phyloP scores from a whole-genome alignment of 805 yeast species.

The Nakazawaea laoshanensis region DNA sequence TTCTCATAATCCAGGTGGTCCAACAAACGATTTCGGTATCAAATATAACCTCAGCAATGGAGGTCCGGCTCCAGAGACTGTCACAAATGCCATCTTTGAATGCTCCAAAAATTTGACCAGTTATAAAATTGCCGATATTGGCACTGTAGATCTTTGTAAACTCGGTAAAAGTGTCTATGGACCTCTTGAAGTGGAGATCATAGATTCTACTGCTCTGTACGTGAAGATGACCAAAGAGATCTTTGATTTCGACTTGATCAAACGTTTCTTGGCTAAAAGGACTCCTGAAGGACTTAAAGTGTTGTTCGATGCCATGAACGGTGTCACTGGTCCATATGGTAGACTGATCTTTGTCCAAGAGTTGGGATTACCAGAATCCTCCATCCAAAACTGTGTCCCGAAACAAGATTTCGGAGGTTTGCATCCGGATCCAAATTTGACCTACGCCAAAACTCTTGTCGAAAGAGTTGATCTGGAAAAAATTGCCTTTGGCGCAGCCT shows the following conservation, averaged over 20 bases:
- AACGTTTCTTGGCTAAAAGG: constrained; percentile 49
- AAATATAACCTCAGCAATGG: constrained; percentile 93
- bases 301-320: constrained; percentile 85
- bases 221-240: constrained; percentile 72
- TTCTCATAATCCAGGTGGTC: constrained; percentile 97
- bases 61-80: constrained; percentile 96
- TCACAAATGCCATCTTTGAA: constrained; percentile 81
- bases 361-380: constrained; percentile 61
- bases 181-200: constrained; percentile 65
- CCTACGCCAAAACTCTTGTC: constrained; percentile 86
- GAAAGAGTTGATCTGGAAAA: constrained; percentile 72
- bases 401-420: constrained; percentile 92
- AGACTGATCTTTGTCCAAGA: constrained; percentile 74
- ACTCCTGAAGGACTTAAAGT: constrained; percentile 54
- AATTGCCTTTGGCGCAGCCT: constrained; percentile 94
- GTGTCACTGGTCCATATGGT: constrained; percentile 97
- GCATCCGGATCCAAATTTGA: constrained; percentile 96
- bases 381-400: constrained; percentile 75
- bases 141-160: constrained; percentile 52
- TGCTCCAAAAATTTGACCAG: constrained; percentile 46
- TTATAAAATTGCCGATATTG: constrained; percentile 52
- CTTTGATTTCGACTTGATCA: constrained; percentile 81
- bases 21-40: constrained; percentile 85
- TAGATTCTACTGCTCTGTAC: constrained; percentile 76
- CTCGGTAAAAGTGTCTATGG: constrained; percentile 49